These are phyloP conservation scores for Hypoxylon sp. DNA, from an alignment of 2,329 filamentous ascomycete genomes.

Conservation along the genomic window DNA sequence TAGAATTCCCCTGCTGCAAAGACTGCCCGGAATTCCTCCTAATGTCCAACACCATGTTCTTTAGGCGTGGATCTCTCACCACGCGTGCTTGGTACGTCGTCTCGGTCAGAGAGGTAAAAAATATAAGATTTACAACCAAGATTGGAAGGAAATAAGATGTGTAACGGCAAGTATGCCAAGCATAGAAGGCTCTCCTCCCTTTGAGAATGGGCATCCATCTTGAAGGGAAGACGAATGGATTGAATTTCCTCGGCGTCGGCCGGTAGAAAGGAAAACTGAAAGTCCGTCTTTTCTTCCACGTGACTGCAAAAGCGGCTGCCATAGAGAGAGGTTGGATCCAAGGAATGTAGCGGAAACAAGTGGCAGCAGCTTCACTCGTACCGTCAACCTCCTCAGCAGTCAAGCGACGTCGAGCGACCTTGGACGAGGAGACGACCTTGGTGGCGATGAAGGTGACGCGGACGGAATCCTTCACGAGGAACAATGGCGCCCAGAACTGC, in stretches of 20 bases:
- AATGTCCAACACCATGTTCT: conserved; percentile 35
- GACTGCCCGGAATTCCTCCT: conserved; percentile 40
- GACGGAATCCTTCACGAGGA: not conserved
- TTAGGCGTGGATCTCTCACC: conserved; percentile 53
- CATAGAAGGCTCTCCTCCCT: conserved; percentile 47
- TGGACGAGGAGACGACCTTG: conserved; percentile 26
- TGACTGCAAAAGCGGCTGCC: conserved; percentile 46
- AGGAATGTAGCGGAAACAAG: conserved; percentile 53
- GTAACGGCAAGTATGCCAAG: conserved; percentile 59
- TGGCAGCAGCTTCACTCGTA: conserved; percentile 45
- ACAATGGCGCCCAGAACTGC: conserved; percentile 32
- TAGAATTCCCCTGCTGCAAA: conserved; percentile 19
- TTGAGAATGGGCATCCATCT: conserved; percentile 45
- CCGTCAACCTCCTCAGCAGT: conserved; percentile 51
- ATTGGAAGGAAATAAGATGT: conserved; percentile 53
- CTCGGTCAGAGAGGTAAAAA: conserved; percentile 54
- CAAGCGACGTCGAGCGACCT: conserved; percentile 43
- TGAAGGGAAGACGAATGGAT: conserved; percentile 54
- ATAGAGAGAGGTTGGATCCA: conserved; percentile 51
- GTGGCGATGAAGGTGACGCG: conserved; percentile 28
- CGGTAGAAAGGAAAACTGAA: conserved; percentile 61
- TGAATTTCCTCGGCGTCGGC: conserved; percentile 54
- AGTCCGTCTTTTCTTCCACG: conserved; percentile 52
- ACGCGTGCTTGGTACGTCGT: conserved; percentile 45
- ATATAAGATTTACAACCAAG: conserved; percentile 48